Evolutionary conservation across 2,329 filamentous ascomycete genomes (phyloP).

Genomic region (Blumeriella jaapii): DNA sequence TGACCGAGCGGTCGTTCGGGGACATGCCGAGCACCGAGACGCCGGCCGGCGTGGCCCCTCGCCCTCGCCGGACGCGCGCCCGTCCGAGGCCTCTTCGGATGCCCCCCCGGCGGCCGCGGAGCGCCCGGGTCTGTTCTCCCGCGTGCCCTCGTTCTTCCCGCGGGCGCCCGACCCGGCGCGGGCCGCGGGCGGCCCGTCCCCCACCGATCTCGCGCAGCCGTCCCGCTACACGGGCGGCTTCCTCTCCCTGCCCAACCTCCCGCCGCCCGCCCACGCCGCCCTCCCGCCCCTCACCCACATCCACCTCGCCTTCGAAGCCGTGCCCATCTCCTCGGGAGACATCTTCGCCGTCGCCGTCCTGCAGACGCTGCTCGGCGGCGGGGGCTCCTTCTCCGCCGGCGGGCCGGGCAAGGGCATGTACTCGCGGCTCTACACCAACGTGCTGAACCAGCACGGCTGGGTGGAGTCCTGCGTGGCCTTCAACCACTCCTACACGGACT

Average conservation of each 20-base stretch:
- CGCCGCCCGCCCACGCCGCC: conserved; percentile 65
- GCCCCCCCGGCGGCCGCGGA: conserved; percentile 34
- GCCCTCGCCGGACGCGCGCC: conserved; percentile 85
- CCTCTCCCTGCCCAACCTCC: conserved; percentile 70
- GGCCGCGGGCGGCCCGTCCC: too few relatives aligned
- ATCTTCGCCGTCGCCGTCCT: conserved; percentile 94
- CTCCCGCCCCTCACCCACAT: conserved; percentile 80
- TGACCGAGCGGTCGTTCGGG: conserved; percentile 81
- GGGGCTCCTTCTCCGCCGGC: conserved; percentile 91
- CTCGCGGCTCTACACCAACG: conserved; percentile 92
- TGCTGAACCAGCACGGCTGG: conserved; percentile 95
- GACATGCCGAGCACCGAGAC: conserved; percentile 59
- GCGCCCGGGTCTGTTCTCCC: conserved; percentile 61
- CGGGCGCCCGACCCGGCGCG: too few relatives aligned
- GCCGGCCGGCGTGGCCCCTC: conserved; percentile 43
- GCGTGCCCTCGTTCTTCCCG: too few relatives aligned
- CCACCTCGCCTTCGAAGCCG: conserved; percentile 88
- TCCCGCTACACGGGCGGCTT: conserved; percentile 92
- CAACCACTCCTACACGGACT: conserved; percentile 96
- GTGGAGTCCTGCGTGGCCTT: conserved; percentile 92
- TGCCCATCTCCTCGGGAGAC: conserved; percentile 80
- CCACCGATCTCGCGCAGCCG: conserved; percentile 47
- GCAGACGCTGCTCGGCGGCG: conserved; percentile 89
- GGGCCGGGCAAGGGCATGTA: conserved; percentile 99
- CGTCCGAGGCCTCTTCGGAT: too few relatives aligned